Conservation (phyloP, 495 filamentous ascomycete species). For the Aspergillus diversus region DNA sequence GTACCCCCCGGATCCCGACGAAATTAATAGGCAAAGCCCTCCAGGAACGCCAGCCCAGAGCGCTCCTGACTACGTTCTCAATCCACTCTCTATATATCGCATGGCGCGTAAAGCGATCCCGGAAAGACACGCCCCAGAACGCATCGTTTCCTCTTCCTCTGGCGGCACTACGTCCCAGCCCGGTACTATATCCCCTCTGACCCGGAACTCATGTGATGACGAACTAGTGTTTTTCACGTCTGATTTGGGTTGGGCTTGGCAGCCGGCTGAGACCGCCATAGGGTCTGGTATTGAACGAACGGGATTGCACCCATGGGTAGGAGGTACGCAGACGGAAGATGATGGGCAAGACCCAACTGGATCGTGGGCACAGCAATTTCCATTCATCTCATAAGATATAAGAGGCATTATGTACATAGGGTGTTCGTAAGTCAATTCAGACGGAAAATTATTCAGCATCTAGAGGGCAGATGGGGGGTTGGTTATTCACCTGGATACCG, state of each 20-base stretch:
- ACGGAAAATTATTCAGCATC: constrained; percentile 65
- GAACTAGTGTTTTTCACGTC: constrained; percentile 37
- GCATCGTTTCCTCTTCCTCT: constrained; percentile 1
- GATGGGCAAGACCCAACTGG: constrained; percentile 9
- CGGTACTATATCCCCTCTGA: constrained; percentile 22
- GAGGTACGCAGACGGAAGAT: constrained; percentile 27
- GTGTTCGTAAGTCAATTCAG: constrained; percentile 56
- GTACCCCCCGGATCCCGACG: constrained; percentile 27
- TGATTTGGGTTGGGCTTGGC: constrained; percentile 40
- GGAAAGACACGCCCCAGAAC: constrained; percentile 38
- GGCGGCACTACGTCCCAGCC: neutral
- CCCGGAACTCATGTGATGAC: constrained; percentile 27
- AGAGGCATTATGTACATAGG: constrained; percentile 2
- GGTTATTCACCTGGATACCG: constrained; percentile 84
- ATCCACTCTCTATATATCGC: constrained; percentile 37
- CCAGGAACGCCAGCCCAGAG: constrained; percentile 33
- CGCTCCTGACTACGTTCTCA: constrained; percentile 38
- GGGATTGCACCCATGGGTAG: constrained; percentile 36
- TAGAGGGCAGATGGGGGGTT: constrained; percentile 64
- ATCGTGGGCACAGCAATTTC: constrained; percentile 35
- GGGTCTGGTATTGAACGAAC: constrained; percentile 32
- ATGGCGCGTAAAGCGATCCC: constrained; percentile 38
- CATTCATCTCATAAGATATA: constrained; percentile 22
- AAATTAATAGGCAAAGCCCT: constrained; percentile 20
- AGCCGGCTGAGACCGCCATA: constrained; percentile 38